These are phyloP conservation scores for Leccinum glutinopallens DNA, from an alignment of 1,284 basidiomycete species.

Conservation along the genomic window DNA sequence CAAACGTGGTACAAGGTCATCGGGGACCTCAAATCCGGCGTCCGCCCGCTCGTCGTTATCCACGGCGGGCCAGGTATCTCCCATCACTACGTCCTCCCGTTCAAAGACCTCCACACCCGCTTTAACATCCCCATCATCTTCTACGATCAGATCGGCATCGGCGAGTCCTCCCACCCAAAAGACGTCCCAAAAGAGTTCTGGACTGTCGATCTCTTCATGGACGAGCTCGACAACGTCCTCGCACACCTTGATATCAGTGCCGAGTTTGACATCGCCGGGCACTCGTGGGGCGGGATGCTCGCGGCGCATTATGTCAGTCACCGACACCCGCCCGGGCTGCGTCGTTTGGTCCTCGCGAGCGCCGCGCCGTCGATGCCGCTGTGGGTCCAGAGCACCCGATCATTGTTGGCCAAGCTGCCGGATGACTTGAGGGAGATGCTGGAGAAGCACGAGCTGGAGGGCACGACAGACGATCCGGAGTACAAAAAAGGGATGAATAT, in stretches of 20 bases:
- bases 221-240: slow-evolving; percentile 51
- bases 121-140: slow-evolving; percentile 44
- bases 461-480: slow-evolving; percentile 24
- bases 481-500: slow-evolving; percentile 28
- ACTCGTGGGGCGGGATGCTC: slow-evolving; percentile 58
- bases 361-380: slow-evolving; percentile 4
- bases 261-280: slow-evolving; percentile 47
- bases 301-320: slow-evolving; percentile 38
- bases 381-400: slow-evolving; percentile 1
- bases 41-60: slow-evolving; percentile 40
- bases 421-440: background rate
- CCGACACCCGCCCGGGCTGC: slow-evolving; percentile 47
- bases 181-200: slow-evolving; percentile 41
- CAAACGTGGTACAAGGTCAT: slow-evolving; percentile 32
- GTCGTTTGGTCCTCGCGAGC: slow-evolving; percentile 31
- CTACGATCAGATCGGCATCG: slow-evolving; percentile 53
- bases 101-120: slow-evolving; percentile 39
- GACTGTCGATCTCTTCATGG: slow-evolving; percentile 49
- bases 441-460: slow-evolving; percentile 12
- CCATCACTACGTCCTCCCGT: slow-evolving; percentile 46
- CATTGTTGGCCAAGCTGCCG: background rate
- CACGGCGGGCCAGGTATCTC: slow-evolving; percentile 48
- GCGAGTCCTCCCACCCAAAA: slow-evolving; percentile 46
- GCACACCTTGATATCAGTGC: slow-evolving; percentile 39
- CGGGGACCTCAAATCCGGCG: slow-evolving; percentile 17